Base-by-base conservation (phyloP, 2,329 filamentous ascomycete genomes). In the Ophiocordyceps australis region DNA sequence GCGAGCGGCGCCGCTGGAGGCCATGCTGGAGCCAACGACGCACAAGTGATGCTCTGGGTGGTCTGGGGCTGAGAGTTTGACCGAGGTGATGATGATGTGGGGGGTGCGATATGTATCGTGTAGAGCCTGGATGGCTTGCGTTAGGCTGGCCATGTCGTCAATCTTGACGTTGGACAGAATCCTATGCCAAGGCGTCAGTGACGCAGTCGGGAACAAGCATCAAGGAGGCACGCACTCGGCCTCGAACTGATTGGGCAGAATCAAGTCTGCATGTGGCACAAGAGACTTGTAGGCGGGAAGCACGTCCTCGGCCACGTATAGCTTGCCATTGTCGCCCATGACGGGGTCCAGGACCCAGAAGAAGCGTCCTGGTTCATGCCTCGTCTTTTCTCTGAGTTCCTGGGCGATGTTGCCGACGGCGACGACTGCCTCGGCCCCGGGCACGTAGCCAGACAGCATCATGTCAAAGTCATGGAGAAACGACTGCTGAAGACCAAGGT, bases 311-410 rank as follows among this genome's bases (percentile, higher is more conserved):
- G 76, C 79, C 7, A 98, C 86, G 44, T 98, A 98, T 9, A 98
- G 61, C 37, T 67, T 71, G 25, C 83, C 89, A 41, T 94, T 83
- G 46, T 98, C 89, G 17, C 89, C 89, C 89, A 98, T 98, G 24
- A 98, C 89, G 0, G 91, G 89, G 47, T 98, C 89, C 15, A 98
- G 64, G 3, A 93, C 81, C 86, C 86, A 95, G 54, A 95, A 95
- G 56, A 95, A 93, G 23, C 65, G 71, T 1, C 82, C 79, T 0
- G 78, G 74, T 17, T 59, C 62, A 10, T 54, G 57, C 19, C 55
- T 57, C 3, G 68, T 62, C 39, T 72, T 75, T 27, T 65, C 57
- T 45, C 76, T 78, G 32, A 94, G 62, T 39, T 93, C 82, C 35
- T 74, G 63, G 9, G 71, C 89, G 36, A 98, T 93, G 28, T 63